Conservation (phyloP, 2,329 filamentous ascomycete species). For the Penicillium janthinellum region DNA sequence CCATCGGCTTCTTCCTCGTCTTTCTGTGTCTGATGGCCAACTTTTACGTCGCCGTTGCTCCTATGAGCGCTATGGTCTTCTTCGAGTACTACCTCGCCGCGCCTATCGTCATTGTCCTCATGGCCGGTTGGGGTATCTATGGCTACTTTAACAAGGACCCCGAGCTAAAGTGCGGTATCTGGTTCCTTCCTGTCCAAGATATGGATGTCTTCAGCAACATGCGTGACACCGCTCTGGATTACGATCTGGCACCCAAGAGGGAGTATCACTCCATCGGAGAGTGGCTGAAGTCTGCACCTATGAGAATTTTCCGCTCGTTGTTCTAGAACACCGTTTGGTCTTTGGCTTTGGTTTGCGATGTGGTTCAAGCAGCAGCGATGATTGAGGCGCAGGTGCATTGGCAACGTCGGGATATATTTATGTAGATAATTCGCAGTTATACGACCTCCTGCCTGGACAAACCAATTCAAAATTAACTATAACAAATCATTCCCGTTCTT, state of each 20-base stretch:
- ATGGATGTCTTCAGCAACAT: slow-evolving; percentile 26
- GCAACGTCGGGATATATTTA: no score
- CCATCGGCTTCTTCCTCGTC: slow-evolving; percentile 61
- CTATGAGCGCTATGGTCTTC: slow-evolving; percentile 45
- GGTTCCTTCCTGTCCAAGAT: slow-evolving; percentile 21
- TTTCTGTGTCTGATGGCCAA: slow-evolving; percentile 57
- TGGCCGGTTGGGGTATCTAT: slow-evolving; percentile 36
- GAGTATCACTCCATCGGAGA: slow-evolving; percentile 26
- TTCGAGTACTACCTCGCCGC: slow-evolving; percentile 52
- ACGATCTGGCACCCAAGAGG: slow-evolving; percentile 22
- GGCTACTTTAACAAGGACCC: slow-evolving; percentile 22
- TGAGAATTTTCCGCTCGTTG: slow-evolving; percentile 22
- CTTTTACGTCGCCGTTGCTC: slow-evolving; percentile 36
- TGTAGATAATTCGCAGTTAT: no score
- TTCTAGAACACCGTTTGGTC: slow-evolving; percentile 4
- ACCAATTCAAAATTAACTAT: no score
- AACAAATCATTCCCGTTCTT: no score
- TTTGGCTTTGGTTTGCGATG: no score
- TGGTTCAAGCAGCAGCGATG: no score
- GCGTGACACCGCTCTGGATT: slow-evolving; percentile 25
- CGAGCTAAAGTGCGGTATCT: slow-evolving; percentile 23
- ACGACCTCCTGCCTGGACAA: no score
- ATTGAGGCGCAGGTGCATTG: no score
- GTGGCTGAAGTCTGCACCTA: slow-evolving; percentile 24
- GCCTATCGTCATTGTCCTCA: slow-evolving; percentile 33